phyloP scores from a whole-genome alignment of 192 early-diverging fungal species.

The Tieghemiomyces parasiticus region DNA sequence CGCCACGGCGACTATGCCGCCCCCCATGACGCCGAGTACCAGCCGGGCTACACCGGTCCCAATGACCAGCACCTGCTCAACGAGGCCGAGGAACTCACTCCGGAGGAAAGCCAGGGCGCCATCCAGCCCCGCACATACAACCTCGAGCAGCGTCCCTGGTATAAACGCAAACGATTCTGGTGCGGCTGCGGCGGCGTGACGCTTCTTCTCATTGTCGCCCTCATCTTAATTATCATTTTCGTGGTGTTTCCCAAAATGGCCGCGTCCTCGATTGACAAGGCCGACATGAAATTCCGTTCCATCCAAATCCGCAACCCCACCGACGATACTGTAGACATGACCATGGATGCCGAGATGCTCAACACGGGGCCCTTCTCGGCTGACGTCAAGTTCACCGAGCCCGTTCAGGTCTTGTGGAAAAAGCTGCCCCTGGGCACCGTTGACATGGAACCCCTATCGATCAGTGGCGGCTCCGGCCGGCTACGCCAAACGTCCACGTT shows the following conservation, averaged over 20 bases:
- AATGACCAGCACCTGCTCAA: neutral
- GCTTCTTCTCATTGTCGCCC: slow-evolving; percentile 27
- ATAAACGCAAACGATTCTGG: slow-evolving; percentile 35
- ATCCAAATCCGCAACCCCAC: slow-evolving; percentile 24
- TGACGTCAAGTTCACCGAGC: slow-evolving; percentile 27
- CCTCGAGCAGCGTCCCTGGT: slow-evolving; percentile 24
- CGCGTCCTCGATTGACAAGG: slow-evolving; percentile 27
- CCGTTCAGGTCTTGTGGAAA: slow-evolving; percentile 25
- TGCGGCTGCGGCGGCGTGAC: slow-evolving; percentile 31
- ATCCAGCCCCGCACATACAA: neutral
- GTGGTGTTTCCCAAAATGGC: slow-evolving; percentile 37
- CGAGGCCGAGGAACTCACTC: neutral
- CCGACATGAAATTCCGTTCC: slow-evolving; percentile 18
- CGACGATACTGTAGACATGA: slow-evolving; percentile 22
- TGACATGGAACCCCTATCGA: slow-evolving; percentile 18
- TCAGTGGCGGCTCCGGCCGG: slow-evolving; percentile 22
- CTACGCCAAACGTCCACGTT: neutral
- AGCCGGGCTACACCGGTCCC: no score
- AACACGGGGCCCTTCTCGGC: slow-evolving; percentile 36
- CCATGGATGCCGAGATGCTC: slow-evolving; percentile 20
- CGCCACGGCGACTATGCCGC: no score
- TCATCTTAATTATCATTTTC: slow-evolving; percentile 30
- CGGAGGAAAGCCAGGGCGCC: neutral
- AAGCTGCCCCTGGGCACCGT: slow-evolving; percentile 24
- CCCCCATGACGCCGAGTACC: no score